Evolutionary conservation across 1,284 basidiomycete species (phyloP).

Genomic region (Gyrodon tennesseensis): DNA sequence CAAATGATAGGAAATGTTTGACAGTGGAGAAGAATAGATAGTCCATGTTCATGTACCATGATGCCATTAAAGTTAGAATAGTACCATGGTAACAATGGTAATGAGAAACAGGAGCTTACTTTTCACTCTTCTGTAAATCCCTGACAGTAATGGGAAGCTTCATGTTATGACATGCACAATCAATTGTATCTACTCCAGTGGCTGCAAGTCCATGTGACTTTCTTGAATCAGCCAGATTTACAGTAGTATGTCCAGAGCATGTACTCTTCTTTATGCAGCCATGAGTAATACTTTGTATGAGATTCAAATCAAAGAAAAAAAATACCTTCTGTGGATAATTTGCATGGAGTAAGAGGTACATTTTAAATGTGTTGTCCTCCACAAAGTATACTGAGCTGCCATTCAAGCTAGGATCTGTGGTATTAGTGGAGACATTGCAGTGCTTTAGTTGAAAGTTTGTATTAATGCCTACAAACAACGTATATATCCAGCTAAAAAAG

Average conservation of each 20-base stretch:
- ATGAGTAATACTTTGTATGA: not conserved
- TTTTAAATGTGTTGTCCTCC: conserved; percentile 1
- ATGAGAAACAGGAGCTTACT: no score
- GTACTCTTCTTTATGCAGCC: conserved; percentile 5
- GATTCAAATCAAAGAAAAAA: not conserved
- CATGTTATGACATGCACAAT: conserved; percentile 35
- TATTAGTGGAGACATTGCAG: not conserved
- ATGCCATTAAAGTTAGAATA: no score
- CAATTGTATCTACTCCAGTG: conserved; percentile 31
- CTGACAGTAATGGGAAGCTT: conserved; percentile 28
- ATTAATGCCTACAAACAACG: conserved; percentile 5
- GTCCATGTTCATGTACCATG: no score
- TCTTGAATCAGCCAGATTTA: conserved; percentile 4
- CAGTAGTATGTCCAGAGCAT: conserved; percentile 13
- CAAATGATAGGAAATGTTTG: no score
- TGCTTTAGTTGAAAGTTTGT: conserved; percentile 7
- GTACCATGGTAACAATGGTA: no score
- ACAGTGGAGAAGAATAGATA: no score
- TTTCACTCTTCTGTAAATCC: conserved; percentile 38
- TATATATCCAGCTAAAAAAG: conserved; percentile 24
- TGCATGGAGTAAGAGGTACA: not conserved
- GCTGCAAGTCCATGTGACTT: not conserved
- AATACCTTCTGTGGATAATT: not conserved
- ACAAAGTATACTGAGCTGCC: not conserved
- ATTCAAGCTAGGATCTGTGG: not conserved